phyloP scores from a whole-genome alignment of 2,329 filamentous ascomycete species.

The Botrytis byssoidea region DNA sequence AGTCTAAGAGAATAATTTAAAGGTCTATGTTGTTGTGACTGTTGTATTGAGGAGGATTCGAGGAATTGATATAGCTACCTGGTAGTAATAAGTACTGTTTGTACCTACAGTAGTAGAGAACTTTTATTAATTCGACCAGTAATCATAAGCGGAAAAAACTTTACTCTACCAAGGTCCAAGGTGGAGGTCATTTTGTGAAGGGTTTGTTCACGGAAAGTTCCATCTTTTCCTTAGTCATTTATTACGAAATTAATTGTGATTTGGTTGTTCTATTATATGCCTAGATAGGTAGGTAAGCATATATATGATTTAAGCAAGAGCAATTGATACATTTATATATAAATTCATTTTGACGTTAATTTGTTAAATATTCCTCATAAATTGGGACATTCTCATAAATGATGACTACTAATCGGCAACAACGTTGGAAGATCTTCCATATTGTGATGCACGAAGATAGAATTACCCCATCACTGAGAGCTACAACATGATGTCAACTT shows the following conservation, averaged over 20 bases:
- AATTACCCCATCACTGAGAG: constrained; percentile 7
- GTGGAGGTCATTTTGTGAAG: not conserved
- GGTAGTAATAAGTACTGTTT: not conserved
- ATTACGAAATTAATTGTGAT: too few species aligned
- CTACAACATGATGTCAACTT: not conserved
- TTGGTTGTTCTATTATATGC: too few species aligned
- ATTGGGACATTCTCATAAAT: not conserved
- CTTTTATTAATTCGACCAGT: not conserved
- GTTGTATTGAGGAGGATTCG: not conserved
- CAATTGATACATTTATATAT: not conserved
- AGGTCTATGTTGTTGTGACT: not conserved
- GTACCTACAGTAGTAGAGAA: not conserved
- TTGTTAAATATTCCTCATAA: not conserved
- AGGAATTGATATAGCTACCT: not conserved
- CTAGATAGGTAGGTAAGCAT: too few species aligned
- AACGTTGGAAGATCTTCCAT: not conserved
- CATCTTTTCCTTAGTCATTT: not conserved
- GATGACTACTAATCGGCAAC: not conserved
- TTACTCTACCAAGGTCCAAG: not conserved
- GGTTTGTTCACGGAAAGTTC: not conserved
- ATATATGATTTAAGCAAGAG: not conserved
- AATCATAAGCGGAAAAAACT: constrained; percentile 1
- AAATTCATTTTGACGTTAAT: not conserved
- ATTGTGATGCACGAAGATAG: not conserved
- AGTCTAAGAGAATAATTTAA: not conserved